Evolutionary conservation across 2,329 filamentous ascomycete species (phyloP).

Genomic region (Chlorencoelia australis): DNA sequence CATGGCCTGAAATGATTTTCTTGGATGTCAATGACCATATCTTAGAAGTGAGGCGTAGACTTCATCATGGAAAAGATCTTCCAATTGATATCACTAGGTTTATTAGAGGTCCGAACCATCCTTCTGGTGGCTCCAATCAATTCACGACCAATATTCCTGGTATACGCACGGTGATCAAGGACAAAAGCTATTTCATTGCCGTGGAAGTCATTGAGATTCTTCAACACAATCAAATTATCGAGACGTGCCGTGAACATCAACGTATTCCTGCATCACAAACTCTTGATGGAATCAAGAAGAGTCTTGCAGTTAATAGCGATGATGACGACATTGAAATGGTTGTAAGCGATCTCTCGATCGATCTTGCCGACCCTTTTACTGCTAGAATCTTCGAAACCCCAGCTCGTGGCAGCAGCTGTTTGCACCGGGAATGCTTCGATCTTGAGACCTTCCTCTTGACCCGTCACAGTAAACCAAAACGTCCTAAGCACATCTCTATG

Average conservation of each 20-base stretch:
- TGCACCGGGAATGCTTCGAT: slow-evolving; percentile 84
- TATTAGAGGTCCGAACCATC: slow-evolving; percentile 15
- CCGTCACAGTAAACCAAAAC: slow-evolving; percentile 38
- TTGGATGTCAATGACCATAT: slow-evolving; percentile 55
- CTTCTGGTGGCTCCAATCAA: slow-evolving; percentile 10
- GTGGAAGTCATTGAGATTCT: slow-evolving; percentile 59
- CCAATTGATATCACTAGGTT: slow-evolving; percentile 62
- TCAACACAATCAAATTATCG: slow-evolving; percentile 34
- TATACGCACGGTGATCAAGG: slow-evolving; percentile 25
- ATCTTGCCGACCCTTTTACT: slow-evolving; percentile 59
- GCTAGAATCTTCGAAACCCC: slow-evolving; percentile 57
- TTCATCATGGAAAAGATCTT: slow-evolving; percentile 65
- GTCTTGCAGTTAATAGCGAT: slow-evolving; percentile 31
- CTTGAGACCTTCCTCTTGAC: slow-evolving; percentile 70
- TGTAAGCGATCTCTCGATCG: slow-evolving; percentile 47
- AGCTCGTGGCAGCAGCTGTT: slow-evolving; percentile 58
- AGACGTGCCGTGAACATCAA: slow-evolving; percentile 30
- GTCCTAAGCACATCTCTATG: slow-evolving; percentile 40
- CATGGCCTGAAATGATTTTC: slow-evolving; percentile 64
- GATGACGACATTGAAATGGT: slow-evolving; percentile 52
- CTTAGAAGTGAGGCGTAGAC: slow-evolving; percentile 51
- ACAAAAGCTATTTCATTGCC: slow-evolving; percentile 48
- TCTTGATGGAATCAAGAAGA: slow-evolving; percentile 44
- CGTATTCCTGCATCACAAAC: slow-evolving; percentile 39
- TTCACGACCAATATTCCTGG: slow-evolving; percentile 17